phyloP scores from a whole-genome alignment of 305 asterid genomes.

The Rubia tinctorum region DNA sequence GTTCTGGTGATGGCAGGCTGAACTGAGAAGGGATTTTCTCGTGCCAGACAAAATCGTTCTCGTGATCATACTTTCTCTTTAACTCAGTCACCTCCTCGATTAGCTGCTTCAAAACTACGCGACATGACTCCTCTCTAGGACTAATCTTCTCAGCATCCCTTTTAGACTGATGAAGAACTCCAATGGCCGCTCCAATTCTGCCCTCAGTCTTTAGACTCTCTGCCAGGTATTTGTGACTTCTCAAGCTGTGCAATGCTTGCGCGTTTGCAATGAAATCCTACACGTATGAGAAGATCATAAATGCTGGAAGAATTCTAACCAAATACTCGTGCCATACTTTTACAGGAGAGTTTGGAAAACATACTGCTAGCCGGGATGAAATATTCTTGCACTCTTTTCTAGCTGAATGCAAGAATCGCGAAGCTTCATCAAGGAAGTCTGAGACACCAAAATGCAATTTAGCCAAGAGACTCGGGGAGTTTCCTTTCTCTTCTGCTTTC shows the following conservation, averaged over 20 bases:
- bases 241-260: constrained; percentile 45
- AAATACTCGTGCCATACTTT: background rate
- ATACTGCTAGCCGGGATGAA: constrained; percentile 46
- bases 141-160: constrained; percentile 29
- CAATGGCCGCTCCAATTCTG: constrained; percentile 46
- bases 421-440: constrained; percentile 52
- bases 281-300: background rate
- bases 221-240: constrained; percentile 45
- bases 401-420: constrained; percentile 22
- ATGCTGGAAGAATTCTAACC: background rate
- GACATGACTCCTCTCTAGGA: constrained; percentile 52
- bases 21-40: constrained; percentile 36
- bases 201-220: constrained; percentile 42
- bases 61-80: constrained; percentile 51
- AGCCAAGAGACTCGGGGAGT: constrained; percentile 39
- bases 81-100: constrained; percentile 31
- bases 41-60: constrained; percentile 62
- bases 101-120: constrained; percentile 29
- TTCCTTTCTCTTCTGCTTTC: constrained; percentile 63
- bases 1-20: constrained; percentile 39
- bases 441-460: constrained; percentile 59
- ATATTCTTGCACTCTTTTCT: constrained; percentile 46
- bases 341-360: background rate
- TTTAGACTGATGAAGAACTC: constrained; percentile 42
- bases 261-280: constrained; percentile 48